A percentile compares a stretch with the other conserved stretches of the same genome.
Evolutionary conservation across 116 monocot species (phyloP).

Genomic region (Zostera marina): DNA sequence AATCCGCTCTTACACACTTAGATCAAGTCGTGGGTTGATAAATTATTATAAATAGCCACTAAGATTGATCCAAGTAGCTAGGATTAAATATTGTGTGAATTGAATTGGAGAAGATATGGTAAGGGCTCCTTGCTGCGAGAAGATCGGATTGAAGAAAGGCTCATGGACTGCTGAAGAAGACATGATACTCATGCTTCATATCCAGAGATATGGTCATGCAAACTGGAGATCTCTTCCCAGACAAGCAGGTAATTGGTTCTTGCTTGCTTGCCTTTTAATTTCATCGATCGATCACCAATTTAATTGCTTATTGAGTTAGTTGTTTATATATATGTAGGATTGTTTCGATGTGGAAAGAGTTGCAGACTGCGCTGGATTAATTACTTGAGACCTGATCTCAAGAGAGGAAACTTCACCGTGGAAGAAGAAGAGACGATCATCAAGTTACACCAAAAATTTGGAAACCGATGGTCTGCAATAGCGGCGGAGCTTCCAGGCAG

Average conservation of each 20-base stretch:
- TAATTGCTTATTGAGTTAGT: not conserved
- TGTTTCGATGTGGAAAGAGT: slow-evolving; percentile 8
- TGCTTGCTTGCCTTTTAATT: not conserved
- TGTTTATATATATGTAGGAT: not conserved
- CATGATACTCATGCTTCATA: slow-evolving; percentile 2
- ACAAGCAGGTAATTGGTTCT: not conserved
- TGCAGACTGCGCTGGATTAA: slow-evolving; percentile 6
- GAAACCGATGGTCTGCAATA: slow-evolving; percentile 23
- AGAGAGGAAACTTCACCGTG: slow-evolving; percentile 7
- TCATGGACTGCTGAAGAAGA: slow-evolving; percentile 9
- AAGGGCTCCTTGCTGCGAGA: slow-evolving; percentile 12
- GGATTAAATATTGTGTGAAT: not conserved
- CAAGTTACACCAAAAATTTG: slow-evolving; percentile 3
- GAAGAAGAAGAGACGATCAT: slow-evolving; percentile 6
- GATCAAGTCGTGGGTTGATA: too few species aligned
- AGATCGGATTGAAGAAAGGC: slow-evolving; percentile 7
- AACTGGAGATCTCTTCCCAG: slow-evolving; percentile 11
- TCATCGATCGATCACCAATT: not conserved
- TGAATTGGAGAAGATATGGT: not conserved
- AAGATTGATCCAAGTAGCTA: not conserved
- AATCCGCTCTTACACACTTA: too few species aligned
- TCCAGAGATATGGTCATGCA: slow-evolving; percentile 3
- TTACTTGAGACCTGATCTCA: slow-evolving; percentile 6
- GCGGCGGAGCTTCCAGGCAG: slow-evolving; percentile 21
- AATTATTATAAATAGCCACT: too few species aligned